Conservation (phyloP, 257 asterid genomes). For the Lavandula angustifolia region DNA sequence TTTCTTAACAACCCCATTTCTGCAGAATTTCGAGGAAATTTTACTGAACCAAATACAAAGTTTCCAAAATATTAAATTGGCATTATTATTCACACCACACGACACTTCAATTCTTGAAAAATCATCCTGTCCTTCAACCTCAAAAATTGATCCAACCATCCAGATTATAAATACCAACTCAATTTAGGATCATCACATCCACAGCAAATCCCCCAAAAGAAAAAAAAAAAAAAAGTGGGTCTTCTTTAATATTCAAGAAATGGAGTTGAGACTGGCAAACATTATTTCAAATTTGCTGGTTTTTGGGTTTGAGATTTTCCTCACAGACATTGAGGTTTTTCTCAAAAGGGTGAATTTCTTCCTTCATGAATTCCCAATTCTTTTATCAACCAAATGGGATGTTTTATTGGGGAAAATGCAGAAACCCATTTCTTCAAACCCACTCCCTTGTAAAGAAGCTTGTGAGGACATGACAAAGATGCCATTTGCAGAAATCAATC, state of each 20-base stretch:
- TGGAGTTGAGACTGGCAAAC: constrained; percentile 35
- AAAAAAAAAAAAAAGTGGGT: neutral
- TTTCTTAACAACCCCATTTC: constrained; percentile 21
- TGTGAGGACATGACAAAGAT: neutral
- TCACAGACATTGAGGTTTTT: constrained; percentile 23
- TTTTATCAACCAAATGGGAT: constrained; percentile 26
- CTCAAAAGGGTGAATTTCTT: constrained; percentile 17
- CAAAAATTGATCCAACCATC: constrained; percentile 1
- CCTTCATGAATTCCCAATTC: constrained; percentile 6
- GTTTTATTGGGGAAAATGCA: constrained; percentile 12
- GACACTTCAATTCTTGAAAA: neutral
- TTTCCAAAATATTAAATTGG: constrained; percentile 8
- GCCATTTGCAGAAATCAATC: constrained; percentile 27
- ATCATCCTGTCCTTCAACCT: neutral
- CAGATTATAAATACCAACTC: constrained; percentile 27
- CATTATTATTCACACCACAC: constrained; percentile 24
- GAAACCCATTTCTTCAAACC: neutral
- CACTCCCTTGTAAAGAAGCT: neutral
- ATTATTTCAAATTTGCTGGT: constrained; percentile 29
- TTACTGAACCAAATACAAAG: neutral
- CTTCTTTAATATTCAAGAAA: neutral
- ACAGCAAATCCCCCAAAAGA: neutral
- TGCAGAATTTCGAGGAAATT: constrained; percentile 11
- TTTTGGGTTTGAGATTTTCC: constrained; percentile 4
- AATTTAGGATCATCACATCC: constrained; percentile 3